phyloP scores from a whole-genome alignment of 495 filamentous ascomycete species.

The Pseudoneurospora amorphoporcata region DNA sequence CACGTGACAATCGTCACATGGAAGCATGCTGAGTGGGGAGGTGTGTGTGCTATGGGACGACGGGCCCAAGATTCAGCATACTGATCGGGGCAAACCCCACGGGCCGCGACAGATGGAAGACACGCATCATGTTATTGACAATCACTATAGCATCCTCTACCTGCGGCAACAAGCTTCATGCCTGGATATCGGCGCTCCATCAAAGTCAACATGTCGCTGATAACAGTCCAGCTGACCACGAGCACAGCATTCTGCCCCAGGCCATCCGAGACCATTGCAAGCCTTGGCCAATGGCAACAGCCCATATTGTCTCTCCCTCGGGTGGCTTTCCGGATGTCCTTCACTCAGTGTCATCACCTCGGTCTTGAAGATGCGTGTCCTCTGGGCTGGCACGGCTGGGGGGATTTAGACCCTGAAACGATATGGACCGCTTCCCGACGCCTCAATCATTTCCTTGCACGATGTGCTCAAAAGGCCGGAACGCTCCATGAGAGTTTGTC shows the following conservation, averaged over 20 bases:
- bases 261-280: not conserved
- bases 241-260: not conserved
- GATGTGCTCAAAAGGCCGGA: not conserved
- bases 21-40: not conserved
- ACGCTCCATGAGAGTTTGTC: not conserved
- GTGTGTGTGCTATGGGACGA: not conserved
- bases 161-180: not conserved
- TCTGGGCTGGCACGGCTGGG: not conserved
- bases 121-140: not conserved
- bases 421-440: not conserved
- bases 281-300: not conserved
- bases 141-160: not conserved
- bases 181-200: not conserved
- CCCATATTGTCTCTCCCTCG: not conserved
- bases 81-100: not conserved
- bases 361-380: not conserved
- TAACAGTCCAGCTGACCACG: not conserved
- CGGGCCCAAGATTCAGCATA: not conserved
- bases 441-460: not conserved
- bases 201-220: not conserved
- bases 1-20: not conserved
- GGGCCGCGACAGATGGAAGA: not conserved
- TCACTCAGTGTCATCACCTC: not conserved
- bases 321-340: not conserved
- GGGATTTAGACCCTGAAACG: not conserved